Evolutionary conservation across 2,329 filamentous ascomycete species (phyloP).

Genomic region (Xenoacremonium recifei): DNA sequence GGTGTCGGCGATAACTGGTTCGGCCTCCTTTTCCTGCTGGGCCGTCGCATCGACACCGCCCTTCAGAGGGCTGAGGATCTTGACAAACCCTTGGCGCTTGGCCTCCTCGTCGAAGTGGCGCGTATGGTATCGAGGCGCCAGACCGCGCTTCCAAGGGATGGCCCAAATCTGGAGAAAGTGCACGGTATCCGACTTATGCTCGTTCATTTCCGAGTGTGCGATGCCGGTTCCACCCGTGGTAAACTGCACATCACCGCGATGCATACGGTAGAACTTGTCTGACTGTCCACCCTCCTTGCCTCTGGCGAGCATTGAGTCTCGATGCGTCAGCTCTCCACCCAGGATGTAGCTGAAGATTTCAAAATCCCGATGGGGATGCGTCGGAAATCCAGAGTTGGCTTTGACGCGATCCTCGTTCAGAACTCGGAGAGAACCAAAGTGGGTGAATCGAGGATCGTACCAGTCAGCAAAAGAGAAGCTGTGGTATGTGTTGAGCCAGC

Average conservation of each 20-base stretch:
- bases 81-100: conserved; percentile 69
- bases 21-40: conserved; percentile 62
- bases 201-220: conserved; percentile 80
- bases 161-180: conserved; percentile 93
- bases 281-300: conserved; percentile 57
- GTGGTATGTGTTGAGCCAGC: conserved; percentile 86
- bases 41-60: conserved; percentile 60
- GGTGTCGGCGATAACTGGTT: conserved; percentile 60
- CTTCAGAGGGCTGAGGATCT: conserved; percentile 74
- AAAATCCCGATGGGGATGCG: conserved; percentile 81
- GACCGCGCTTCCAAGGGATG: conserved; percentile 69
- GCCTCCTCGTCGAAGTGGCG: conserved; percentile 68
- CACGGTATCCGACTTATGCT: conserved; percentile 66
- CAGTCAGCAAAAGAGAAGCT: conserved; percentile 78
- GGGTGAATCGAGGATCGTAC: conserved; percentile 64
- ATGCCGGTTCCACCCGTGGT: conserved; percentile 83
- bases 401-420: conserved; percentile 87
- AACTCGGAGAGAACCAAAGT: conserved; percentile 76
- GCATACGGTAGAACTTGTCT: conserved; percentile 69
- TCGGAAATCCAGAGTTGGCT: conserved; percentile 74
- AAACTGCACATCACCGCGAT: conserved; percentile 82
- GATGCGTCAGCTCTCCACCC: conserved; percentile 82
- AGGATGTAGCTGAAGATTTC: conserved; percentile 90
- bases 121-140: conserved; percentile 76
- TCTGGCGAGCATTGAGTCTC: conserved; percentile 79